Conservation (phyloP, 169 alveolate species). For the Eimeria maxima region DNA sequence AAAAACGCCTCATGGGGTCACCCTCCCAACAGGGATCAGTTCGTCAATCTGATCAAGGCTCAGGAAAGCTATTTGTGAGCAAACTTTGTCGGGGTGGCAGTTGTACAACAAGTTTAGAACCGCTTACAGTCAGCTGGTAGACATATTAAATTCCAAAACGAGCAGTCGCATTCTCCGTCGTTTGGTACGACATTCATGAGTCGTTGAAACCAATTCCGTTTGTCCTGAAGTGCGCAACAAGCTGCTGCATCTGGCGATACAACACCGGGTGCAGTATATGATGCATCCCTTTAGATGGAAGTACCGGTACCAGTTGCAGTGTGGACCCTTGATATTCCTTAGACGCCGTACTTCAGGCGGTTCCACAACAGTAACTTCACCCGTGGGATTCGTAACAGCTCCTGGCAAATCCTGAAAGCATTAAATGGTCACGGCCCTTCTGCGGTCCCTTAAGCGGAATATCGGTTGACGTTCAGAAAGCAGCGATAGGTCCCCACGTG, state of each 20-base stretch:
- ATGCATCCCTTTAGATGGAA: neutral
- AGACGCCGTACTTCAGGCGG: slow-evolving; percentile 38
- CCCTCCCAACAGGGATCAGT: neutral
- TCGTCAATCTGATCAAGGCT: neutral
- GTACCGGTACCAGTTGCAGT: neutral
- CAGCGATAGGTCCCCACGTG: neutral
- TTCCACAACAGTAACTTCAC: slow-evolving; percentile 67
- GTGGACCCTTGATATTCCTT: neutral
- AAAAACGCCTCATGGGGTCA: neutral
- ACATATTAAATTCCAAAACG: slow-evolving; percentile 66
- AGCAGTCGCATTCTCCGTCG: slow-evolving; percentile 71
- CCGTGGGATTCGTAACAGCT: slow-evolving; percentile 58
- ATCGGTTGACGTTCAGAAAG: neutral
- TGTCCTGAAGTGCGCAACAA: slow-evolving; percentile 57
- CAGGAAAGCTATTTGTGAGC: neutral
- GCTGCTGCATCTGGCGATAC: neutral
- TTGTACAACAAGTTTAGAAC: neutral
- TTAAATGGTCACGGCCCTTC: neutral
- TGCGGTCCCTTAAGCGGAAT: neutral
- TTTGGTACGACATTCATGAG: slow-evolving; percentile 70
- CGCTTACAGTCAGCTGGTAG: slow-evolving; percentile 75
- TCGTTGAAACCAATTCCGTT: slow-evolving; percentile 60
- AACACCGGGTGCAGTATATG: neutral
- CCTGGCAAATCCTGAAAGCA: slow-evolving; percentile 65
- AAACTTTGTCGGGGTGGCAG: neutral